Conservation (phyloP, 1,139 yeast species). For the Taphrina communis region DNA sequence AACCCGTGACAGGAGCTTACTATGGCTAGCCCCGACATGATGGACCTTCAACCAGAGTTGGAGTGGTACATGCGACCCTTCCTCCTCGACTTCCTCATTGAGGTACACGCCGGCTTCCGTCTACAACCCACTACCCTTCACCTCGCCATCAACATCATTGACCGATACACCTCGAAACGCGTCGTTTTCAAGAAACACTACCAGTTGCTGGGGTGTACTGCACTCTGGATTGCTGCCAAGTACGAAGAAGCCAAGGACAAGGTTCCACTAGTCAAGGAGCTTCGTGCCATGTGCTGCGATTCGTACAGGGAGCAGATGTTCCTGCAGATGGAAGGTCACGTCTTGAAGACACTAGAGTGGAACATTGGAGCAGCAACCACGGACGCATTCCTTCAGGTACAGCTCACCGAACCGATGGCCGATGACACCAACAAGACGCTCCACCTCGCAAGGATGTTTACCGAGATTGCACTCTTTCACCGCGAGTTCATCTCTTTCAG, state of each 20-base stretch:
- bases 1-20: constrained; percentile 50
- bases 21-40: constrained; percentile 68
- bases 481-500: constrained; percentile 67
- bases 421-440: constrained; percentile 51
- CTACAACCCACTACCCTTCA: constrained; percentile 81
- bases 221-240: constrained; percentile 94
- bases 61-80: constrained; percentile 93
- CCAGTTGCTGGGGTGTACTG: constrained; percentile 90
- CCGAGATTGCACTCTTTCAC: constrained; percentile 78
- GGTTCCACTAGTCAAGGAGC: constrained; percentile 80
- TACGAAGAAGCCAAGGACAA: constrained; percentile 85
- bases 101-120: constrained; percentile 76
- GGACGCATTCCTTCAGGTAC: constrained; percentile 51
- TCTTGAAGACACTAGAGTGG: constrained; percentile 86
- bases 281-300: constrained; percentile 77
- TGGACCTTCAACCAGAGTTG: constrained; percentile 88
- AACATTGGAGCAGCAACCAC: constrained; percentile 64
- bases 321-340: constrained; percentile 92
- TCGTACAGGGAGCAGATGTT: constrained; percentile 90
- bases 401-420: constrained; percentile 49
- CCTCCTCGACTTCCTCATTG: constrained; percentile 79
- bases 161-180: constrained; percentile 87
- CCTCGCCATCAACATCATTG: constrained; percentile 79
- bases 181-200: constrained; percentile 91
- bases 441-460: constrained; percentile 63